Evolutionary conservation across 2,329 filamentous ascomycete genomes (phyloP).

Genomic region (Epichloe gansuensis): DNA sequence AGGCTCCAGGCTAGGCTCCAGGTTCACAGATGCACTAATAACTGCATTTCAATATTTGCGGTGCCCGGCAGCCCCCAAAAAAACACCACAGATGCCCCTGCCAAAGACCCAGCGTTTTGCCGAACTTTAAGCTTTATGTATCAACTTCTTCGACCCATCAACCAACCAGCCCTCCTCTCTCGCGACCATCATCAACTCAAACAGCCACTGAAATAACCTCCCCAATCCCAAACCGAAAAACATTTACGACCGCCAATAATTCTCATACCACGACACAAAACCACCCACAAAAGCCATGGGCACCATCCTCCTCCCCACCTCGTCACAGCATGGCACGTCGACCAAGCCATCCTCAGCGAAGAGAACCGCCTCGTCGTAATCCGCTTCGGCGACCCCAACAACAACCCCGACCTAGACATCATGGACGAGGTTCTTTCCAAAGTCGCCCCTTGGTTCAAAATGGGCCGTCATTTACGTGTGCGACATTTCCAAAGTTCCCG

Average conservation of each 20-base stretch:
- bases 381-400: constrained; percentile 56
- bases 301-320: constrained; percentile 85
- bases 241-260: too few relatives aligned
- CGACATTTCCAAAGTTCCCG: constrained; percentile 80
- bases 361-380: constrained; percentile 90
- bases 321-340: constrained; percentile 90
- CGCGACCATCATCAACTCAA: too few relatives aligned
- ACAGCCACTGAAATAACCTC: too few relatives aligned
- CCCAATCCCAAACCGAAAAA: too few relatives aligned
- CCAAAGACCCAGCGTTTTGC: background rate
- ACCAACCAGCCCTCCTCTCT: too few relatives aligned
- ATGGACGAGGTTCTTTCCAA: constrained; percentile 89
- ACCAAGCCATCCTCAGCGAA: constrained; percentile 81
- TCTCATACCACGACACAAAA: background rate
- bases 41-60: background rate
- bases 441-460: constrained; percentile 83
- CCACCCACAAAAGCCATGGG: constrained; percentile 35
- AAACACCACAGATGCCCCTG: background rate
- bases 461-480: constrained; percentile 89
- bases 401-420: constrained; percentile 67
- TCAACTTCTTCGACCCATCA: background rate
- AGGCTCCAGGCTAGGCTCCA: too few relatives aligned
- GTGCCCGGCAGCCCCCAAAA: background rate
- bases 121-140: background rate
- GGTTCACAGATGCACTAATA: background rate